A percentile compares a stretch with the other conserved stretches of the same genome.
Evolutionary conservation across 148 eudicot species (phyloP).

Genomic region (Amaranthus cruentus): DNA sequence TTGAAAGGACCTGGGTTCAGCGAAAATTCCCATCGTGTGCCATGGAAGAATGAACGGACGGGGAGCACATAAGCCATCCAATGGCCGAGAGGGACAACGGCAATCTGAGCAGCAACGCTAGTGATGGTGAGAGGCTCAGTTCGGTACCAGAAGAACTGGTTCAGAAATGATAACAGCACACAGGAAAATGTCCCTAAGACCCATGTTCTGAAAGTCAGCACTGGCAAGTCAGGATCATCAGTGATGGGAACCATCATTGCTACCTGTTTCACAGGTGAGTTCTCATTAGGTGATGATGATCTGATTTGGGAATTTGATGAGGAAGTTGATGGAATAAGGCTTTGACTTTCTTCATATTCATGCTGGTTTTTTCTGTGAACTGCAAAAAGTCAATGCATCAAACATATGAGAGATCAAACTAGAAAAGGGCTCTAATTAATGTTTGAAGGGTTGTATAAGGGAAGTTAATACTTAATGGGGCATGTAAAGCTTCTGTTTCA

Average conservation of each 20-base stretch:
- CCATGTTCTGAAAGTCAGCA: constrained; percentile 93
- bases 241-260: constrained; percentile 75
- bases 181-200: constrained; percentile 68
- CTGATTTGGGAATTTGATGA: too few relatives aligned
- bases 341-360: background rate
- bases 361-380: background rate
- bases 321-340: background rate
- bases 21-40: constrained; percentile 64
- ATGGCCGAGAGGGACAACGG: constrained; percentile 83
- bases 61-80: constrained; percentile 76
- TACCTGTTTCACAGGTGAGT: constrained; percentile 81
- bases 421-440: background rate
- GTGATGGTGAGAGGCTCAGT: constrained; percentile 79
- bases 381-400: constrained; percentile 1
- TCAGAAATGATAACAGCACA: constrained; percentile 63
- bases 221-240: constrained; percentile 73
- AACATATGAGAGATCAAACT: too few relatives aligned
- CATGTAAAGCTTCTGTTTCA: background rate
- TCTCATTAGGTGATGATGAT: constrained; percentile 31
- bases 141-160: constrained; percentile 95
- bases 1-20: constrained; percentile 95
- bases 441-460: background rate
- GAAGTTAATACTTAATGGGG: constrained; percentile 7
- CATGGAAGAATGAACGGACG: constrained; percentile 40
- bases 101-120: constrained; percentile 90